A percentile compares a stretch with the other conserved stretches of the same genome.
Conservation (phyloP, 1,284 basidiomycete genomes). For the Cerioporus squamosus region DNA sequence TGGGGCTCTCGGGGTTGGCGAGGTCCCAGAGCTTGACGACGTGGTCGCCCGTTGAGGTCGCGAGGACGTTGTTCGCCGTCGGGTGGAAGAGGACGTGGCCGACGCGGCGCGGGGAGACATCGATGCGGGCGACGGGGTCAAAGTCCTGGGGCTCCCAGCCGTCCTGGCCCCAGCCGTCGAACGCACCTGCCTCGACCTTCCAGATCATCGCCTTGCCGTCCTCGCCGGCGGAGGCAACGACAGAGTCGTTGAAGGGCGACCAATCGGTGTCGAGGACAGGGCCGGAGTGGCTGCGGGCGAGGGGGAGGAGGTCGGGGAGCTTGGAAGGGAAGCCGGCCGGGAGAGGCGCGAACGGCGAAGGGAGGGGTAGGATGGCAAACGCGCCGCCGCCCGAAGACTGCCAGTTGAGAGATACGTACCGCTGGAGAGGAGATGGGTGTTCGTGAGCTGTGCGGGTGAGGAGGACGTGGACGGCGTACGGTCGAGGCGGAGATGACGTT, state of each 20-base stretch:
- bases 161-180: slow-evolving; percentile 89
- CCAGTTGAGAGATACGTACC: slow-evolving; percentile 94
- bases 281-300: slow-evolving; percentile 86
- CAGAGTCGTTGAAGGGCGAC: slow-evolving; percentile 92
- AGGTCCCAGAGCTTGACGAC: slow-evolving; percentile 94
- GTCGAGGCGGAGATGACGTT: slow-evolving; percentile 90
- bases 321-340: slow-evolving; percentile 69
- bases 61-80: slow-evolving; percentile 86
- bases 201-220: slow-evolving; percentile 94
- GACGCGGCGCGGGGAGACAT: slow-evolving; percentile 82
- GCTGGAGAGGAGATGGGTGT: slow-evolving; percentile 47
- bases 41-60: slow-evolving; percentile 89
- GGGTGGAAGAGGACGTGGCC: slow-evolving; percentile 97
- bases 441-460: background rate
- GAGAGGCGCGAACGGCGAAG: slow-evolving; percentile 69
- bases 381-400: slow-evolving; percentile 95
- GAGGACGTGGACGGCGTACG: slow-evolving; percentile 46
- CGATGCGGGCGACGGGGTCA: slow-evolving; percentile 78
- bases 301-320: slow-evolving; percentile 91
- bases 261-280: slow-evolving; percentile 96
- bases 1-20: slow-evolving; percentile 65
- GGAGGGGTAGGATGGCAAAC: slow-evolving; percentile 89
- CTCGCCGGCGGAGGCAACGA: slow-evolving; percentile 91
- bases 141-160: slow-evolving; percentile 85
- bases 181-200: slow-evolving; percentile 74